Conservation (phyloP, 2,329 filamentous ascomycete genomes). For the Xylaria sp. region DNA sequence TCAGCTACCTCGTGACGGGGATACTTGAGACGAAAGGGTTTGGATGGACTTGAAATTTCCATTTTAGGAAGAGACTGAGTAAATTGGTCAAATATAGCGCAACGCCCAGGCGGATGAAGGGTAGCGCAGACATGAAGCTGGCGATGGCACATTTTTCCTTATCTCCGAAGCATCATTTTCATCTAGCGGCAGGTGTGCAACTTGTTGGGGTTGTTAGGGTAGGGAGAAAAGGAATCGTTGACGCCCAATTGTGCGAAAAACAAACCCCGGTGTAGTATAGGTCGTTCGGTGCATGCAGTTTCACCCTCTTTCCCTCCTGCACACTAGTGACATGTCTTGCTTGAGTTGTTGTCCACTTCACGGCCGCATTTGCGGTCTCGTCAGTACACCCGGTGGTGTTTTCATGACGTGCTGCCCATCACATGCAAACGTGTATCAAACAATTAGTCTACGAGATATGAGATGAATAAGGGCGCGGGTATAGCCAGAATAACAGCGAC, state of each 20-base stretch:
- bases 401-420: conserved; percentile 30
- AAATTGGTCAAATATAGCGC: conserved; percentile 20
- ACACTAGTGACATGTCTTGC: conserved; percentile 29
- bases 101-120: conserved; percentile 24
- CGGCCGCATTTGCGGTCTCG: conserved; percentile 27
- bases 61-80: background rate
- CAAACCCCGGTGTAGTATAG: conserved; percentile 13
- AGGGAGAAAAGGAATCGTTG: conserved; percentile 9
- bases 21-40: background rate
- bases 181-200: conserved; percentile 1
- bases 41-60: background rate
- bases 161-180: conserved; percentile 6
- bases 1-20: conserved; percentile 16
- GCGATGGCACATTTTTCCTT: background rate
- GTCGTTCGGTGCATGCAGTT: conserved; percentile 1
- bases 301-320: conserved; percentile 6
- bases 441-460: background rate
- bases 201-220: background rate
- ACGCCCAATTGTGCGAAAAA: conserved; percentile 22
- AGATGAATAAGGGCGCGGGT: conserved; percentile 16
- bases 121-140: conserved; percentile 8
- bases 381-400: conserved; percentile 24
- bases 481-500: conserved; percentile 18
- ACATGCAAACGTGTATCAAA: conserved; percentile 14
- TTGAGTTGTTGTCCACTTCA: conserved; percentile 17